Evolutionary conservation across 2,329 filamentous ascomycete genomes (phyloP), one percentile per base, ranked within the genome.

Genomic region (Dactylellina cionopaga): DNA sequence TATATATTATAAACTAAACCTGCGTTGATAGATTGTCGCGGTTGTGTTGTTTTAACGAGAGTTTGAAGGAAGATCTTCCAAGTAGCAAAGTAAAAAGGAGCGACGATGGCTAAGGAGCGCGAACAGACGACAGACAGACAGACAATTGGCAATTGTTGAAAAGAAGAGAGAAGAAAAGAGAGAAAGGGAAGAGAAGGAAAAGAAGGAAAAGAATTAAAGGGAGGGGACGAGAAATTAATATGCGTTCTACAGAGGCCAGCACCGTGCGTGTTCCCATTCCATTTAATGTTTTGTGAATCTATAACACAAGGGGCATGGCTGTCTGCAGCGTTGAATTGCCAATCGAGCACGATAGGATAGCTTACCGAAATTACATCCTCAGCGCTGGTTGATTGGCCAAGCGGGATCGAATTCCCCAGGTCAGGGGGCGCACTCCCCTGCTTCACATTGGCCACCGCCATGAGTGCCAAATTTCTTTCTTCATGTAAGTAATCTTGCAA

Each of bases 281-380:
- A 47, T 13, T 46, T 31, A 27, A 47, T 2, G 29, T 49, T 15
- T 60, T 56, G 3, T 6, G 7, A n/a, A 37, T 9, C 15, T 39
- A 55, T 37, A 7, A 43, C 49, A 39, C 60, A 65, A 47, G 49
- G 49, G 49, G 29, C 49, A 49, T 25, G 33, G 35, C 24, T 13
- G 22, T 5, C 15, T 43, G 10, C 29, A 51, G 22, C 25, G 19
- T 15, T 29, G 24, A 29, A 29, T 5, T 27, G 27, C 15, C 47
- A 4, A 10, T 52, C 29, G n/a, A n/a, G 13, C 15, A 37, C 49
- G 60, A 65, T 65, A 63, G 65, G 65, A 35, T 35, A 29, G 55
- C 41, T 62, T 70, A 56, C 65, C 65, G 65, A 70, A 70, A 70
- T 70, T 70, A 63, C 19, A 54, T 31, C 39, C n/a, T 37, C 46